These are phyloP conservation scores for Geosmithia morbida DNA, from an alignment of 2,329 filamentous ascomycete species.

Conservation along the genomic window DNA sequence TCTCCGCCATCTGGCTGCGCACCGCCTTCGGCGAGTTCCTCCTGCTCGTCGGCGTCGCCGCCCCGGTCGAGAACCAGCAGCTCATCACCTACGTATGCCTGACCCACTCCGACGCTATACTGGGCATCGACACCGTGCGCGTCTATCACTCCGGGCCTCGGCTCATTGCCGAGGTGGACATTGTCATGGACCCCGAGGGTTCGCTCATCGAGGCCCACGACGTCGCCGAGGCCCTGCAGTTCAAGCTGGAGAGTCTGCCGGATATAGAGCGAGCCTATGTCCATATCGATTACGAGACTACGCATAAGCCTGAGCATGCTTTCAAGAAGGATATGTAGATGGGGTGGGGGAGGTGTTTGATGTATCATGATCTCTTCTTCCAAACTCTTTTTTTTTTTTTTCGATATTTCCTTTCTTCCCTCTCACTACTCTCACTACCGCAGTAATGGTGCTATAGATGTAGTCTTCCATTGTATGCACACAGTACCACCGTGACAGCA, in stretches of 20 bases:
- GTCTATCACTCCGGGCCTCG: constrained; percentile 84
- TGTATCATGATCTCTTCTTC: too few species aligned
- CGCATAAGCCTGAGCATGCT: constrained; percentile 76
- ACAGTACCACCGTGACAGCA: too few species aligned
- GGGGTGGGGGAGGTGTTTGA: too few species aligned
- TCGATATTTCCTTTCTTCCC: too few species aligned
- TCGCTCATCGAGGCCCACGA: constrained; percentile 74
- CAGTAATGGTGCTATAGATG: too few species aligned
- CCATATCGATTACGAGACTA: constrained; percentile 94
- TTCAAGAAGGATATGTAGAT: constrained; percentile 49
- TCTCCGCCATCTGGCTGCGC: constrained; percentile 66
- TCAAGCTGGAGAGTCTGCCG: constrained; percentile 82
- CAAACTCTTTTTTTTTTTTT: too few species aligned
- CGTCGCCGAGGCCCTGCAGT: constrained; percentile 84
- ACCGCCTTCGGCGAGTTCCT: constrained; percentile 86
- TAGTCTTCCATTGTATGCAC: too few species aligned
- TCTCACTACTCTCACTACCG: too few species aligned
- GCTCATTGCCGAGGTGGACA: constrained; percentile 88
- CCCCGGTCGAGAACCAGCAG: constrained; percentile 74
- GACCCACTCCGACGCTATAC: constrained; percentile 72
- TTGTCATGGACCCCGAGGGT: constrained; percentile 74
- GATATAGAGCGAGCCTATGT: constrained; percentile 91
- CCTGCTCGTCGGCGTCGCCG: constrained; percentile 78
- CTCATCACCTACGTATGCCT: constrained; percentile 86
- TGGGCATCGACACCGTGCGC: constrained; percentile 85